These are phyloP conservation scores for Salix koriyanagi DNA, from an alignment of 345 rosid genomes.

Conservation along the genomic window DNA sequence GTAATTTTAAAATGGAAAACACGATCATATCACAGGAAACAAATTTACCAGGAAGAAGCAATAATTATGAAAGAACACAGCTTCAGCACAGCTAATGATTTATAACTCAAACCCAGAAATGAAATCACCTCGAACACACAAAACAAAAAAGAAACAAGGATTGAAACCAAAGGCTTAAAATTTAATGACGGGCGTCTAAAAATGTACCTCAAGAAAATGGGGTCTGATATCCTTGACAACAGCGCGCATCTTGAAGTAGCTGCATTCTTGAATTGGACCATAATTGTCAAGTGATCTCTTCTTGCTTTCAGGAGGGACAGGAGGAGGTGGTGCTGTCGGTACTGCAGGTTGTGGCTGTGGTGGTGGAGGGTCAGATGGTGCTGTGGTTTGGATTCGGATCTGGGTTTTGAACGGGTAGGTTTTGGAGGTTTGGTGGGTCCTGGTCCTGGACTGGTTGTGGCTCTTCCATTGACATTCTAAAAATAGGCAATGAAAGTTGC, in stretches of 20 bases:
- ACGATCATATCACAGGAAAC: background rate
- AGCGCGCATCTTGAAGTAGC: slow-evolving; percentile 43
- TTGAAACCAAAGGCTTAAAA: background rate
- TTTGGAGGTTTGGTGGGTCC: slow-evolving; percentile 7
- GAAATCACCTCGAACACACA: background rate
- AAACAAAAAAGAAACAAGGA: background rate
- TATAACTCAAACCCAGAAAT: background rate
- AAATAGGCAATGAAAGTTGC: no score
- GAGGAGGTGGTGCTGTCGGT: slow-evolving; percentile 1
- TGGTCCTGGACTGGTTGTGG: slow-evolving; percentile 15
- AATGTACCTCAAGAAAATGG: slow-evolving; percentile 34
- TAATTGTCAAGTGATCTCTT: slow-evolving; percentile 52
- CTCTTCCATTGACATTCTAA: slow-evolving; percentile 34
- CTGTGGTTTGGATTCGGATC: slow-evolving; percentile 10
- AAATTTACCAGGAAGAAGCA: background rate
- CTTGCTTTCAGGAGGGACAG: slow-evolving; percentile 26
- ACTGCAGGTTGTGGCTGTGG: background rate
- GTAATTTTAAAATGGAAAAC: background rate
- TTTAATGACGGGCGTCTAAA: background rate
- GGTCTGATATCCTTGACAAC: slow-evolving; percentile 37
- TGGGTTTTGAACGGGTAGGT: slow-evolving; percentile 5
- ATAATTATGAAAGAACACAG: background rate
- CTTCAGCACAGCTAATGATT: background rate
- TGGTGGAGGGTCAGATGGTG: slow-evolving; percentile 20
- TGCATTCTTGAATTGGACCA: slow-evolving; percentile 38